Evolutionary conservation across 176 grass and related monocot genomes (phyloP).

Genomic region (Miscanthus lutarioriparius): DNA sequence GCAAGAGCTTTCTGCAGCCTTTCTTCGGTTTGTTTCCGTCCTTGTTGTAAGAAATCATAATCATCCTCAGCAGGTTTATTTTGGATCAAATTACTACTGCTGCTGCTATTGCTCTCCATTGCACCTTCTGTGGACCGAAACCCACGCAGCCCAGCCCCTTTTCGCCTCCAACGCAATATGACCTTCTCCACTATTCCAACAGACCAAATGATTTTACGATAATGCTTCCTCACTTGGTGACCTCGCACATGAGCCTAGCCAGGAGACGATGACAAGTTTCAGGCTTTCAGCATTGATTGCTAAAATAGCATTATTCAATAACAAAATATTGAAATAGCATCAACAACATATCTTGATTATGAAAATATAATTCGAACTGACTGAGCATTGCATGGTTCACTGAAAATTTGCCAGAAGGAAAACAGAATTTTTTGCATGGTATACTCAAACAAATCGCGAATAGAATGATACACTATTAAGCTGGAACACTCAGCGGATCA

Average conservation of each 20-base stretch:
- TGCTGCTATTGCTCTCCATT: conserved; percentile 38
- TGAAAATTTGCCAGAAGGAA: conserved; percentile 3
- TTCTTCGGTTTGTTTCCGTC: conserved; percentile 72
- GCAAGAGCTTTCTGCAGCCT: conserved; percentile 92
- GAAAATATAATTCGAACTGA: background rate
- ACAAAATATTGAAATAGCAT: background rate
- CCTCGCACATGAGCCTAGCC: conserved; percentile 92
- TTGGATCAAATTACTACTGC: conserved; percentile 20
- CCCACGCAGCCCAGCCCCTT: conserved; percentile 71
- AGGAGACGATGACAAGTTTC: conserved; percentile 17
- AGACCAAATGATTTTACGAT: conserved; percentile 89
- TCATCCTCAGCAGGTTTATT: conserved; percentile 53
- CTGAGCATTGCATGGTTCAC: background rate
- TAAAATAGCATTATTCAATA: background rate
- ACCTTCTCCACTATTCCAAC: conserved; percentile 92
- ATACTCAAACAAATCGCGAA: background rate
- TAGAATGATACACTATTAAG: background rate
- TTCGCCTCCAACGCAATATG: conserved; percentile 86
- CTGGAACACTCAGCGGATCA: background rate
- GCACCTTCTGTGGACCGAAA: conserved; percentile 62
- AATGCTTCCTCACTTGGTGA: conserved; percentile 94
- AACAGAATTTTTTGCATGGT: background rate
- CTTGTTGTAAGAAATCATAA: conserved; percentile 72
- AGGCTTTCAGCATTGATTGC: conserved; percentile 8
- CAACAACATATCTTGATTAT: background rate